Conservation (phyloP, 371 early-diverging fungal genomes). For the Rhizopus microsporus region DNA sequence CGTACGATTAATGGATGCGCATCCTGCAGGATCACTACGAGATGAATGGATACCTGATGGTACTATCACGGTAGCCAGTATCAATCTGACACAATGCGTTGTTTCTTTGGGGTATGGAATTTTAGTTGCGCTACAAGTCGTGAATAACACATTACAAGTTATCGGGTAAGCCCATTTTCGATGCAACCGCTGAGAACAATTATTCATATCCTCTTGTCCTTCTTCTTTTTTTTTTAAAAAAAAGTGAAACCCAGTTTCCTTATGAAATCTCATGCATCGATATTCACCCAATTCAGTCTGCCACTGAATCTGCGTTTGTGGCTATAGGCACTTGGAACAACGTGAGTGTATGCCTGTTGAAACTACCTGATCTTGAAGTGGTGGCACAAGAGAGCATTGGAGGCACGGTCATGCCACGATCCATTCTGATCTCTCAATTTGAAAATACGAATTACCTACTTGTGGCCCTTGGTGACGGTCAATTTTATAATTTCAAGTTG, state of each 20-base stretch:
- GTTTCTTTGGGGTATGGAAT: slow-evolving; percentile 62
- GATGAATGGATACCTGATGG: slow-evolving; percentile 59
- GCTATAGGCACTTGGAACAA: slow-evolving; percentile 83
- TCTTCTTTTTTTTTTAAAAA: not conserved
- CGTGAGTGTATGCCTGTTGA: slow-evolving; percentile 63
- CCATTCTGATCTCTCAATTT: slow-evolving; percentile 73
- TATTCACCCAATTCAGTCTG: slow-evolving; percentile 55
- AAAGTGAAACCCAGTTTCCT: slow-evolving; percentile 44
- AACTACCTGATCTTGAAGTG: slow-evolving; percentile 58
- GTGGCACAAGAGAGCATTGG: slow-evolving; percentile 54
- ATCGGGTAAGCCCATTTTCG: slow-evolving; percentile 31
- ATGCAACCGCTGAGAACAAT: not conserved
- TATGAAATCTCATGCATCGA: slow-evolving; percentile 79
- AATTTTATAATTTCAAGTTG: slow-evolving; percentile 70
- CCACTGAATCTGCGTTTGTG: slow-evolving; percentile 43
- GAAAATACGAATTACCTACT: slow-evolving; percentile 75
- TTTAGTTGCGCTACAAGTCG: slow-evolving; percentile 62
- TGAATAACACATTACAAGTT: slow-evolving; percentile 36
- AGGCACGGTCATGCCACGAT: slow-evolving; percentile 74
- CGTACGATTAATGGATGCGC: slow-evolving; percentile 38
- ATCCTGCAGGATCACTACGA: slow-evolving; percentile 28
- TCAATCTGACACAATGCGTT: slow-evolving; percentile 65
- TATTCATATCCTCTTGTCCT: not conserved
- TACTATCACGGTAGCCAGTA: slow-evolving; percentile 64
- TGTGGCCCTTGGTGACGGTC: slow-evolving; percentile 86